A percentile compares a stretch with the other conserved stretches of the same genome.
phyloP scores from a whole-genome alignment of 352 stramenopile species.

The Hyaloperonospora brassicae region DNA sequence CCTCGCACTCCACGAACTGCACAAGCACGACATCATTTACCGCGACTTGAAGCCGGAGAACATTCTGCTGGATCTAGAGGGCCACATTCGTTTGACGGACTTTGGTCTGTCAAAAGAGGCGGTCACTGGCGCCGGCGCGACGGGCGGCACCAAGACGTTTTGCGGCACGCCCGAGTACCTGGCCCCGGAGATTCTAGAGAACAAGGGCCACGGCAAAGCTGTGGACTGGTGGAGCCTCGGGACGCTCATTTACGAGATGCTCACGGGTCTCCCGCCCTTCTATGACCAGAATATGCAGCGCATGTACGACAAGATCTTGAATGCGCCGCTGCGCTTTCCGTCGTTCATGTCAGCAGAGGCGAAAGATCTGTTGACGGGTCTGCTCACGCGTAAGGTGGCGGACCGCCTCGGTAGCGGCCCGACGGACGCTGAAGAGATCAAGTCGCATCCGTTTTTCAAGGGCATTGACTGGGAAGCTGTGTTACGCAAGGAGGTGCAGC shows the following conservation, averaged over 20 bases:
- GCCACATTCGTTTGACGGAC: conserved; percentile 91
- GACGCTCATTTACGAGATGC: conserved; percentile 93
- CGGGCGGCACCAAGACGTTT: conserved; percentile 85
- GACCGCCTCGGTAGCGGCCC: conserved; percentile 82
- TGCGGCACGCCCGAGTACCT: conserved; percentile 93
- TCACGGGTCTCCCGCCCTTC: conserved; percentile 87
- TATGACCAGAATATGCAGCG: conserved; percentile 92
- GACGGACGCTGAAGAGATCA: conserved; percentile 89
- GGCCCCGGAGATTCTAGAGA: conserved; percentile 91
- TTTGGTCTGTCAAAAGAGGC: conserved; percentile 93
- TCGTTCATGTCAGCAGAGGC: conserved; percentile 89
- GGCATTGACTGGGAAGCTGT: conserved; percentile 89
- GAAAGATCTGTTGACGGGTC: conserved; percentile 71
- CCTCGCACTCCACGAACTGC: conserved; percentile 87
- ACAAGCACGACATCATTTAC: conserved; percentile 95
- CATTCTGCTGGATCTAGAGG: conserved; percentile 90
- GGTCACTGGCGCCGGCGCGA: conserved; percentile 71
- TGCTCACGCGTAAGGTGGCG: conserved; percentile 84
- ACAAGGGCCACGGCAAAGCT: conserved; percentile 88
- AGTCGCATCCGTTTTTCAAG: conserved; percentile 89
- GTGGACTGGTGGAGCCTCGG: conserved; percentile 89
- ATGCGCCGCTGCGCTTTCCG: conserved; percentile 80
- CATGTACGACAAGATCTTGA: conserved; percentile 94
- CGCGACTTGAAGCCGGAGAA: conserved; percentile 96
- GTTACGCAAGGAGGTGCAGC: conserved; percentile 78